Evolutionary conservation across 2,329 filamentous ascomycete species (phyloP).

Genomic region (Annulohypoxylon truncatum): DNA sequence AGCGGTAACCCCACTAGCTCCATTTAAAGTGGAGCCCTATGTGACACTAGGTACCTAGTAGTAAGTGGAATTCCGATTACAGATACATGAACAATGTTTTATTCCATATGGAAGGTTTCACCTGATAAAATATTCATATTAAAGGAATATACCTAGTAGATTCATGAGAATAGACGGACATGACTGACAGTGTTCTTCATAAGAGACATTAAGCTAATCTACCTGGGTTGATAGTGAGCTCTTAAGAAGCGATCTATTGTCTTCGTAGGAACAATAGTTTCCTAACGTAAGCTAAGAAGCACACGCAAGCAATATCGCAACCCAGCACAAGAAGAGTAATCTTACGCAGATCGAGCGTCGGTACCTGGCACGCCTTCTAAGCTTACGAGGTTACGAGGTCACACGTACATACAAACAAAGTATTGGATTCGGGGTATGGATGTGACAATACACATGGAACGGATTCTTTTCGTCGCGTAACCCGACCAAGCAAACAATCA

Average conservation of each 20-base stretch:
- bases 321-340: neutral
- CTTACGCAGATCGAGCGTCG: neutral
- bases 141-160: neutral
- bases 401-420: neutral
- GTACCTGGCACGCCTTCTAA: slow-evolving; percentile 1
- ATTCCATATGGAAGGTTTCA: neutral
- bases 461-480: slow-evolving; percentile 12
- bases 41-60: no score
- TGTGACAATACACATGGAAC: neutral
- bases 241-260: neutral
- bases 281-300: neutral
- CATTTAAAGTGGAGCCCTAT: neutral
- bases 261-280: neutral
- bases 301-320: neutral
- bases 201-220: neutral
- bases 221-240: neutral
- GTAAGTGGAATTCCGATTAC: neutral
- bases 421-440: slow-evolving; percentile 23
- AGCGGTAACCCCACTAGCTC: slow-evolving; percentile 36
- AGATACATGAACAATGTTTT: neutral
- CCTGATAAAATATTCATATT: no score
- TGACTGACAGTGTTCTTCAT: no score
- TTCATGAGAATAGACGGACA: neutral
- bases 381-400: slow-evolving; percentile 4
- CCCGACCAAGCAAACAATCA: neutral